Evolutionary conservation across 169 alveolate genomes (phyloP), one percentile per base, ranked within the genome.

Genomic region (Cryptosporidium xiaoi): DNA sequence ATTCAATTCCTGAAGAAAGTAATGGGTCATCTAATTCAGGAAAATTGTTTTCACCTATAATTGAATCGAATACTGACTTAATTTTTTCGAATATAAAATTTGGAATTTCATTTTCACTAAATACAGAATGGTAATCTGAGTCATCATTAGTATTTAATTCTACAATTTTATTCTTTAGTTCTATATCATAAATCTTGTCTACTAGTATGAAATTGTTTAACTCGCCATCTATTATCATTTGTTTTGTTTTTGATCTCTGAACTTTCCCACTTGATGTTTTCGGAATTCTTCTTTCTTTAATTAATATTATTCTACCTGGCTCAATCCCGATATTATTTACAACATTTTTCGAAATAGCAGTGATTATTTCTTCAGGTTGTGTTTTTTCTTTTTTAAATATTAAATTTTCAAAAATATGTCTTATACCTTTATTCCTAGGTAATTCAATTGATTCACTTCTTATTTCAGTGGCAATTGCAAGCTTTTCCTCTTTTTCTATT

Each of bases 1-100:
- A 93, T 51, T 93, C 96, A 44, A 93, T 83, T 18, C 96, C 96
- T 1, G 83, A 82, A 66, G 91, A 93, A 82, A 90, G 87, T 55
- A 93, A 82, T 5, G 96, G 91, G 7, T 91, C 82, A 18, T 82
- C 84, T 34, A 90, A 65, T n/a, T 77, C 64, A 27, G 87, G 87
- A 56, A 62, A 36, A n/a, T 44, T 36, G 6, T 62, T 62, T 15
- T 77, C 64, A 20, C 87, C 87, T 44, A 77, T 8, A 12, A 77
- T 60, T 15, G 77, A 36, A 10, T 77, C 71, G 33, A 77, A 56
- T 44, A 77, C 48, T 58, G 13, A 16, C 48, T 60, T 77, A 24
- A 77, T 64, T 20, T 40, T 56, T 60, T 60, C 87, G 3, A 56
- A 44, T 77, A 40, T 60, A 20, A 33, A 16, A 10, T 77, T 71